phyloP scores from a whole-genome alignment of 2,329 filamentous ascomycete genomes.

The Xylaria sp. region DNA sequence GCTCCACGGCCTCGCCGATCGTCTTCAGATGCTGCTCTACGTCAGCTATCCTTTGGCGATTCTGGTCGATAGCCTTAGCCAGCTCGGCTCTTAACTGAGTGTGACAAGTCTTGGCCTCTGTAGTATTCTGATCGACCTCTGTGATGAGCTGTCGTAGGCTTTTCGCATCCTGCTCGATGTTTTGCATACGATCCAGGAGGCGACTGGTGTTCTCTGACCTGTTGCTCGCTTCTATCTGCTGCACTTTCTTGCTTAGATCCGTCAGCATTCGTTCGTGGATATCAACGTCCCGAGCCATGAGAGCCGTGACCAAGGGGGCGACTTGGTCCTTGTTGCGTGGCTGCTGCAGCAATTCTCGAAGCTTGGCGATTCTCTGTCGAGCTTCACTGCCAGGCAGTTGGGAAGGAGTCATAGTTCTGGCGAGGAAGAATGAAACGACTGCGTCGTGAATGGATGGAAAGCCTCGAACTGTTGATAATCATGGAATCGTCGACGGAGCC shows the following conservation, averaged over 20 bases:
- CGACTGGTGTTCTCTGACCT: not conserved
- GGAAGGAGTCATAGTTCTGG: slow-evolving; percentile 13
- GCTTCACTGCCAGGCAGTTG: slow-evolving; percentile 11
- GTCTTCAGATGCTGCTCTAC: not conserved
- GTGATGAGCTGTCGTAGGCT: slow-evolving; percentile 9
- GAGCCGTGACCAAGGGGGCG: slow-evolving; percentile 18
- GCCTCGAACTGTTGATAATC: not conserved
- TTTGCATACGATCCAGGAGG: slow-evolving; percentile 1
- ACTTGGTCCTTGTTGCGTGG: slow-evolving; percentile 15
- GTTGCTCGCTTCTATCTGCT: not conserved
- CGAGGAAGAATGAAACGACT: not conserved
- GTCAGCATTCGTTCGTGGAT: slow-evolving; percentile 12
- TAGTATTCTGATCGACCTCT: not conserved
- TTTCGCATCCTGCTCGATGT: slow-evolving; percentile 9
- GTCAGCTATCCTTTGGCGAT: not conserved
- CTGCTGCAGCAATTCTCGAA: slow-evolving; percentile 16
- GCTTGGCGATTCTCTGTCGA: slow-evolving; percentile 6
- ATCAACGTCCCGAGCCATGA: slow-evolving; percentile 21
- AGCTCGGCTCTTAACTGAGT: slow-evolving; percentile 2
- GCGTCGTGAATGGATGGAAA: not conserved
- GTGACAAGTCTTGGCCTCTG: not conserved
- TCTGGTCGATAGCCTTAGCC: slow-evolving; percentile 1
- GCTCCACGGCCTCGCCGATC: slow-evolving; percentile 1
- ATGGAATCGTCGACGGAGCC: not conserved
- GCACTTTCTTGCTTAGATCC: slow-evolving; percentile 1